A percentile compares a stretch with the other conserved stretches of the same genome.
Evolutionary conservation across 2,329 filamentous ascomycete genomes (phyloP).

Genomic region (Ascochyta viciae-villosae): DNA sequence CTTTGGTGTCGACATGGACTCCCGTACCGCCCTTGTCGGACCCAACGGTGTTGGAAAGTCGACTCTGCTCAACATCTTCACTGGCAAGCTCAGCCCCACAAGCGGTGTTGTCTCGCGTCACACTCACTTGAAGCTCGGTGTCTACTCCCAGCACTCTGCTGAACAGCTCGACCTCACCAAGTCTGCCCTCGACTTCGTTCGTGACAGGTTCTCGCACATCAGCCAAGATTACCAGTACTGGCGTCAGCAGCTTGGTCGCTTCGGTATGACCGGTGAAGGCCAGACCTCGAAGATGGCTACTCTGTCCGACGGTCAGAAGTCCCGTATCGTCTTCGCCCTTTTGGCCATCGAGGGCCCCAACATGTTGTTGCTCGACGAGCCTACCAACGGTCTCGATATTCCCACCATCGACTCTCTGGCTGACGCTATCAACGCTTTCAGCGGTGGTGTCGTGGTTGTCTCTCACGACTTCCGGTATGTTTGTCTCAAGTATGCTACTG

Average conservation of each 20-base stretch:
- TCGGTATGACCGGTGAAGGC: slow-evolving; percentile 89
- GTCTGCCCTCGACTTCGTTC: slow-evolving; percentile 95
- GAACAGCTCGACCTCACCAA: slow-evolving; percentile 99
- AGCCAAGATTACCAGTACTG: slow-evolving; percentile 99
- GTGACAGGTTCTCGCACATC: slow-evolving; percentile 88
- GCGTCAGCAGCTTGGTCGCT: slow-evolving; percentile 94
- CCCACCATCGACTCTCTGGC: slow-evolving; percentile 97
- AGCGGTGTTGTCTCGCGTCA: slow-evolving; percentile 83
- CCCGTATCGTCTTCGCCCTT: slow-evolving; percentile 95
- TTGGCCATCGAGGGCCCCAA: slow-evolving; percentile 95
- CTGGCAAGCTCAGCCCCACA: slow-evolving; percentile 88
- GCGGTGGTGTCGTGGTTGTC: slow-evolving; percentile 95
- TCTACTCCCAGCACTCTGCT: slow-evolving; percentile 98
- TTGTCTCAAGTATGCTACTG: background rate
- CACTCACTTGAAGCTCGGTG: slow-evolving; percentile 96
- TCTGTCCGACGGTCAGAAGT: slow-evolving; percentile 96
- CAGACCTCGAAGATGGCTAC: slow-evolving; percentile 99
- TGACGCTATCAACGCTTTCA: slow-evolving; percentile 96
- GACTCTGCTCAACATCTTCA: slow-evolving; percentile 94
- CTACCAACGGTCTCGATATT: slow-evolving; percentile 99
- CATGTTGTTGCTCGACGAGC: slow-evolving; percentile 97
- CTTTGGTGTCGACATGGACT: slow-evolving; percentile 99
- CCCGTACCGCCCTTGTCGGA: slow-evolving; percentile 92
- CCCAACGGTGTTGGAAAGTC: slow-evolving; percentile 99
- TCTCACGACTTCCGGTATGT: slow-evolving; percentile 97